Evolutionary conservation across 129 eudicot genomes (phyloP).

Genomic region (Centrapalus pauciflorus): DNA sequence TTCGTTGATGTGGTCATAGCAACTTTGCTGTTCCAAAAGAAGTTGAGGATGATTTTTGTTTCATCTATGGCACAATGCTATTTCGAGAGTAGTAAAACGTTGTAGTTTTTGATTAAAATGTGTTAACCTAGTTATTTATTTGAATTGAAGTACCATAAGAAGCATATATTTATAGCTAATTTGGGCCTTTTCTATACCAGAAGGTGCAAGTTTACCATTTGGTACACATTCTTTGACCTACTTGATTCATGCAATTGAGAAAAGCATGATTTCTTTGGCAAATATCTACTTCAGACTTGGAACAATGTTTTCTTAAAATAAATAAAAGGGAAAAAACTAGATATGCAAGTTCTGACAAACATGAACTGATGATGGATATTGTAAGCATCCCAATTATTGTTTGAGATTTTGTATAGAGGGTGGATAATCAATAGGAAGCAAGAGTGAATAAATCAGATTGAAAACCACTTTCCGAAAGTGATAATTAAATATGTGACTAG

Average conservation of each 20-base stretch:
- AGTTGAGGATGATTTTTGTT: not conserved
- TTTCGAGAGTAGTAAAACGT: not conserved
- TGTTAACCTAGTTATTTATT: not conserved
- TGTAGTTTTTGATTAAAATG: constrained; percentile 10
- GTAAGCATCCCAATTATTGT: not conserved
- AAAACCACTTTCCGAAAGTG: no score
- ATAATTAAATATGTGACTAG: no score
- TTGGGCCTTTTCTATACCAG: not conserved
- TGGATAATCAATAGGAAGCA: no score
- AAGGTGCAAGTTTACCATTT: not conserved
- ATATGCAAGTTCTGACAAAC: not conserved
- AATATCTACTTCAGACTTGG: not conserved
- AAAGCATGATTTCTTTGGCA: not conserved
- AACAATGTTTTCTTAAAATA: not conserved
- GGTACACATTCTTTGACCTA: not conserved
- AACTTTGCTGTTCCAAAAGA: not conserved
- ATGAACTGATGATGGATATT: not conserved
- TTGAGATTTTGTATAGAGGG: no score
- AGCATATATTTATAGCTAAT: not conserved
- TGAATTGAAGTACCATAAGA: not conserved
- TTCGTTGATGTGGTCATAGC: not conserved
- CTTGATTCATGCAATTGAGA: not conserved
- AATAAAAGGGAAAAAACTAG: constrained; percentile 6
- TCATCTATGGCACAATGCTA: not conserved
- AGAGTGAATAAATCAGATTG: no score